phyloP scores from a whole-genome alignment of 177 flowering plant genomes.

The Tripterygium wilfordii region DNA sequence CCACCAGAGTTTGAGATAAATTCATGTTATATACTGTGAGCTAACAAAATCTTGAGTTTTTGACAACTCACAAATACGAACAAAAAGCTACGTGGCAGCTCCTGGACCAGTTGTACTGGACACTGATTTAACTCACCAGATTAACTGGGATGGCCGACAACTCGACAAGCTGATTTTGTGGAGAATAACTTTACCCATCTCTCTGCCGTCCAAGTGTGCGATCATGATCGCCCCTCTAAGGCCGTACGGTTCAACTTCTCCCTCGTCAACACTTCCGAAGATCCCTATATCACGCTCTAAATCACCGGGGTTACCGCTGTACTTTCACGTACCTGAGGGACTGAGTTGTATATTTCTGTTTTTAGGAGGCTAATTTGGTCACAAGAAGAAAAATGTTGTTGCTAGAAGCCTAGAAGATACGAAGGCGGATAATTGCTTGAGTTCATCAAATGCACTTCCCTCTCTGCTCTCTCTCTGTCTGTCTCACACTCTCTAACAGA shows the following conservation, averaged over 20 bases:
- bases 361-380: slow-evolving; percentile 5
- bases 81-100: background rate
- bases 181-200: slow-evolving; percentile 2
- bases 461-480: background rate
- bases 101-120: slow-evolving; percentile 17
- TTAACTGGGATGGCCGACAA: slow-evolving; percentile 32
- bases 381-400: background rate
- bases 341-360: background rate
- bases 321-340: no score
- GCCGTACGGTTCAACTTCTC: background rate
- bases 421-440: slow-evolving; percentile 21
- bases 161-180: slow-evolving; percentile 24
- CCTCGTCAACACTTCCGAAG: no score
- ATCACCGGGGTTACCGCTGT: background rate
- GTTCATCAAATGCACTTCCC: slow-evolving; percentile 1
- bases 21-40: no score
- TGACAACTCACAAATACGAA: no score
- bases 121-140: slow-evolving; percentile 2
- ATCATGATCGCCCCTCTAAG: slow-evolving; percentile 6
- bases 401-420: slow-evolving; percentile 8
- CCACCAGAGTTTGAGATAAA: no score
- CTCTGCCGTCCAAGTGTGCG: slow-evolving; percentile 24
- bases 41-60: no score
- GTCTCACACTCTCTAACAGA: background rate
- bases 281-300: background rate